Conservation (phyloP, 1,284 basidiomycete genomes). For the Blastosporella zonata region DNA sequence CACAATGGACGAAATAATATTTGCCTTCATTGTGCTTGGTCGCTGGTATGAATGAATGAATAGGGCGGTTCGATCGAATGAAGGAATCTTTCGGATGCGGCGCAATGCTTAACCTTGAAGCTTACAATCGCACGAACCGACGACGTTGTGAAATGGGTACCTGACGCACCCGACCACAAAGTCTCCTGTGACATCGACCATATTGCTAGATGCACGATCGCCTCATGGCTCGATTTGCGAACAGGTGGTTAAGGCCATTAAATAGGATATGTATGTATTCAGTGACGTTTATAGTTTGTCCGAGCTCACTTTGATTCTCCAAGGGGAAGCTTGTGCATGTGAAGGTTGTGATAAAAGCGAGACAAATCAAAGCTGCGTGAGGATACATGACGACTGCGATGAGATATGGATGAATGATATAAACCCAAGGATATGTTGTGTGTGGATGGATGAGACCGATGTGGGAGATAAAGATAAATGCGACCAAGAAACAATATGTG, state of each 20-base stretch:
- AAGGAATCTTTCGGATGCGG: background rate
- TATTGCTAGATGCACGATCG: background rate
- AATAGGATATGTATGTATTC: background rate
- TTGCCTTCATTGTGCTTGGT: too few species aligned
- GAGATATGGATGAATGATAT: conserved; percentile 13
- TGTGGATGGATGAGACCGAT: conserved; percentile 1
- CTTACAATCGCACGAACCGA: background rate
- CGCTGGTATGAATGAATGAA: background rate
- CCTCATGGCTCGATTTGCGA: background rate
- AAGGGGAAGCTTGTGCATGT: conserved; percentile 9
- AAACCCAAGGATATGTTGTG: conserved; percentile 9
- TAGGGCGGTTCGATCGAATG: background rate
- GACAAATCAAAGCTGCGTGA: conserved; percentile 15
- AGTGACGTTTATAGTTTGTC: background rate
- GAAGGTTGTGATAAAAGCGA: conserved; percentile 10
- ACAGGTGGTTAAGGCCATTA: background rate
- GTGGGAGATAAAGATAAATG: conserved; percentile 10
- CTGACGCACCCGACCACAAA: background rate
- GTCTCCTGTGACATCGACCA: background rate
- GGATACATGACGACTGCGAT: conserved; percentile 9
- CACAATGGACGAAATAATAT: too few species aligned
- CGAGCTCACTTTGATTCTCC: conserved; percentile 2
- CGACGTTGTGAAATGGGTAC: background rate
- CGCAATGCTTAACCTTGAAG: background rate
- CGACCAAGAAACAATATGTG: conserved; percentile 10